Conservation (phyloP, 345 rosid species). For the Carallia brachiata region DNA sequence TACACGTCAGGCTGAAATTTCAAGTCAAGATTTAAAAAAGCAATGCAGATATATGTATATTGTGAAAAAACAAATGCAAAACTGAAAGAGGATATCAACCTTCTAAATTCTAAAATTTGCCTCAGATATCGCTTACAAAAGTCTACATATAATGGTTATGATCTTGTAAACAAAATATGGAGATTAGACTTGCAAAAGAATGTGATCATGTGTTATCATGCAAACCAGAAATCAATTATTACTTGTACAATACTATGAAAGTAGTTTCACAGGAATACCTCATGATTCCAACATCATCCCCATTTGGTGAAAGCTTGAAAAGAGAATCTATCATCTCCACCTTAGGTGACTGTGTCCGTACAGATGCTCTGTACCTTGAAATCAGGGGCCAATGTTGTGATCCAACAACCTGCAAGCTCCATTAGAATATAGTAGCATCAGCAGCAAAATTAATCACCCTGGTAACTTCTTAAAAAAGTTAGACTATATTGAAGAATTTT, state of each 20-base stretch:
- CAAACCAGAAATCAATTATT: background rate
- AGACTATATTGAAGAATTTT: background rate
- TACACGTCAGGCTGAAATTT: background rate
- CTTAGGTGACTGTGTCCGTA: constrained; percentile 79
- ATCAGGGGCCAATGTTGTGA: constrained; percentile 74
- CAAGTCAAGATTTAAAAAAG: background rate
- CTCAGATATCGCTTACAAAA: background rate
- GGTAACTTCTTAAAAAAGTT: background rate
- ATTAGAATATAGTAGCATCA: constrained; percentile 7
- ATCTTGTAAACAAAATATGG: too few relatives aligned
- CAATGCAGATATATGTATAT: background rate
- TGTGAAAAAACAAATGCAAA: background rate
- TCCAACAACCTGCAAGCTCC: constrained; percentile 75
- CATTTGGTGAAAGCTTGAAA: constrained; percentile 57
- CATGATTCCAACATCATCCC: constrained; percentile 70
- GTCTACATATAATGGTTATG: background rate
- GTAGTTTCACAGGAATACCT: constrained; percentile 41
- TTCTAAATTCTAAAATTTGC: background rate
- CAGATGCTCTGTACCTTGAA: constrained; percentile 88
- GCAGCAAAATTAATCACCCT: background rate
- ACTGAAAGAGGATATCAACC: background rate
- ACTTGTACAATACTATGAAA: background rate
- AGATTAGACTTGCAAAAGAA: background rate
- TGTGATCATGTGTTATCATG: background rate
- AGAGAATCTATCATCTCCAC: constrained; percentile 86